Percentiles rank a stretch among this genome's conserved stretches.
phyloP scores from a whole-genome alignment of 176 grass and related monocot genomes.

The Coix lacrymajobi region DNA sequence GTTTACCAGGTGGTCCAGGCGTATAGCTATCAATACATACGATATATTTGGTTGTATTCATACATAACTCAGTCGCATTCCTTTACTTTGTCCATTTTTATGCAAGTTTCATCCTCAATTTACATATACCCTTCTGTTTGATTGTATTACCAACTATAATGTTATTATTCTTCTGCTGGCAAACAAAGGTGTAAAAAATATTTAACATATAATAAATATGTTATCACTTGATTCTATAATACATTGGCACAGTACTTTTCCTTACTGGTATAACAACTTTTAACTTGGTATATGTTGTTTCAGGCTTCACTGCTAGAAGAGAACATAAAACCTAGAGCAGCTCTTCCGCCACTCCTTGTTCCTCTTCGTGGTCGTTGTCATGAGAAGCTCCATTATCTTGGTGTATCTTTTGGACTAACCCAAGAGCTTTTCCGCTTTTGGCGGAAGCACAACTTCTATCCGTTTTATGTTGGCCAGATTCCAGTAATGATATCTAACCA shows the following conservation, averaged over 20 bases:
- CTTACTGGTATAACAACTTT: neutral
- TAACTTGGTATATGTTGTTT: slow-evolving; percentile 23
- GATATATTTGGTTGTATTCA: neutral
- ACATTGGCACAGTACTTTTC: neutral
- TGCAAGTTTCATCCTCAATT: neutral
- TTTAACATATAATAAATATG: slow-evolving; percentile 3
- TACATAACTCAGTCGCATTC: neutral
- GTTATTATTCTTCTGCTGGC: neutral
- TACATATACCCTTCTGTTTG: neutral
- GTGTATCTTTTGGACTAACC: slow-evolving; percentile 91
- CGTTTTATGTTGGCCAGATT: slow-evolving; percentile 92
- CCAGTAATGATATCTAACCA: slow-evolving; percentile 54
- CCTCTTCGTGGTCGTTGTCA: slow-evolving; percentile 51
- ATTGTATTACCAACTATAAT: neutral
- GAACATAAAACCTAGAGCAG: slow-evolving; percentile 66
- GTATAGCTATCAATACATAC: neutral
- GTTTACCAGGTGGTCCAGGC: neutral
- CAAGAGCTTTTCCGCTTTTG: slow-evolving; percentile 90
- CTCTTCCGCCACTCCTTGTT: slow-evolving; percentile 84
- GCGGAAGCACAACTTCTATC: slow-evolving; percentile 81
- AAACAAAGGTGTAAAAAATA: neutral
- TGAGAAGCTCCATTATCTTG: slow-evolving; percentile 91
- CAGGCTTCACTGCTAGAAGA: slow-evolving; percentile 92
- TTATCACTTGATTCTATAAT: neutral
- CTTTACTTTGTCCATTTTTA: neutral